Conservation (phyloP, 192 early-diverging fungal species). For the Coemansia sp. region DNA sequence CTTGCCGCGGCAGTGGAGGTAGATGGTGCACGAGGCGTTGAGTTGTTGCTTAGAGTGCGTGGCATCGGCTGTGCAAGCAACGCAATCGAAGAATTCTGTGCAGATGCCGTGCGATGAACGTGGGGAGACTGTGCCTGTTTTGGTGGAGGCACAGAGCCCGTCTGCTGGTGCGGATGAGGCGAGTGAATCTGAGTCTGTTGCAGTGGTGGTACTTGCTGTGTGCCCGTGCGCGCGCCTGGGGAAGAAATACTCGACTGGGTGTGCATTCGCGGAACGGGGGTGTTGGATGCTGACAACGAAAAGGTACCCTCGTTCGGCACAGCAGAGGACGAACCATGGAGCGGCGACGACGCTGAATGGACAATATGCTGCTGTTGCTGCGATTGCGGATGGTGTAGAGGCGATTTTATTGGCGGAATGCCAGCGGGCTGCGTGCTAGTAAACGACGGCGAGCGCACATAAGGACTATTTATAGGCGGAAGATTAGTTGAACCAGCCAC, state of each 20-base stretch:
- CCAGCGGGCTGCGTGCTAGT: conserved; percentile 15
- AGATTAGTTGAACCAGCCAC: conserved; percentile 13
- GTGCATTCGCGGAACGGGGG: conserved; percentile 31
- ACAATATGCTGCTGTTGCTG: conserved; percentile 12
- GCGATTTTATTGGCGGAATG: conserved; percentile 36
- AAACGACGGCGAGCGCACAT: conserved; percentile 50
- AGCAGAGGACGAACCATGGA: conserved; percentile 19
- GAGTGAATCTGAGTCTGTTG: conserved; percentile 31
- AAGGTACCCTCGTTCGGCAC: conserved; percentile 23
- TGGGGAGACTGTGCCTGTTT: conserved; percentile 41
- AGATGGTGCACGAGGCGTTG: conserved; percentile 1
- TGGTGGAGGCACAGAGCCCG: conserved; percentile 42
- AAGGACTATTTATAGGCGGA: conserved; percentile 34
- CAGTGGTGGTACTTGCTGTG: conserved; percentile 5
- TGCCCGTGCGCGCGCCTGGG: conserved; percentile 31
- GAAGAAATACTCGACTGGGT: conserved; percentile 28
- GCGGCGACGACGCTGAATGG: conserved; percentile 37
- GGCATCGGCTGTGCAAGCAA: conserved; percentile 30
- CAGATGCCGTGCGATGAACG: conserved; percentile 38
- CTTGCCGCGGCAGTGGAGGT: neutral
- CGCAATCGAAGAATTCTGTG: conserved; percentile 31
- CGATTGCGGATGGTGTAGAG: conserved; percentile 9
- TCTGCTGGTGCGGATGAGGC: conserved; percentile 39
- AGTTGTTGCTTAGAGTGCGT: neutral
- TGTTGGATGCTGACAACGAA: conserved; percentile 22